phyloP scores from a whole-genome alignment of 176 grass and related monocot species.

The Urochloa ruziziensis region DNA sequence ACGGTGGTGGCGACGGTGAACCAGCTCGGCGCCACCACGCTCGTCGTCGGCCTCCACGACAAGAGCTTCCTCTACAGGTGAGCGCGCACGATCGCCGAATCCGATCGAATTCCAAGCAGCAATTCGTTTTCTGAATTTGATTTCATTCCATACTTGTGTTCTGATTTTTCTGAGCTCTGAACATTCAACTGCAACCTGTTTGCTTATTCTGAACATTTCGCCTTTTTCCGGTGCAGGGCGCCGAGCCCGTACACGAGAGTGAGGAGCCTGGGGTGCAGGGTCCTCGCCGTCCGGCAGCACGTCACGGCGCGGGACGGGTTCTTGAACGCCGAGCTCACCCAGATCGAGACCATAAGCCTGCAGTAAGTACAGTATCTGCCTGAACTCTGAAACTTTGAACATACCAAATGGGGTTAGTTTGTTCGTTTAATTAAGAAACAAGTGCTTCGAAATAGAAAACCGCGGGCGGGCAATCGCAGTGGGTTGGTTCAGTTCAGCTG shows the following conservation, averaged over 20 bases:
- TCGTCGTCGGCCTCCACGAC: conserved; percentile 84
- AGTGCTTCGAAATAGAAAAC: not conserved
- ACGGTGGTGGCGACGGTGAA: conserved; percentile 63
- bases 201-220: not conserved
- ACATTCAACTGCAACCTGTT: not conserved
- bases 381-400: not conserved
- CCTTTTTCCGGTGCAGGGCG: conserved; percentile 35
- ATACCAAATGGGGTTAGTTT: not conserved
- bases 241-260: conserved; percentile 29
- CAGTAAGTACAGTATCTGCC: conserved; percentile 37
- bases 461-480: not conserved
- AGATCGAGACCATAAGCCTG: conserved; percentile 69
- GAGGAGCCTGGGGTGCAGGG: conserved; percentile 67
- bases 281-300: conserved; percentile 71
- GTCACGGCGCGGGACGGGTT: conserved; percentile 36
- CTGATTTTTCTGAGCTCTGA: not conserved
- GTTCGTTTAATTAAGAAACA: not conserved
- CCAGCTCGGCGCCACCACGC: conserved; percentile 65
- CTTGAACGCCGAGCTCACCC: conserved; percentile 77
- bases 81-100: not conserved
- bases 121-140: not conserved
- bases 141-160: not conserved
- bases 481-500: conserved; percentile 5
- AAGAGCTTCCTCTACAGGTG: conserved; percentile 86
- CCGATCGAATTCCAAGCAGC: not conserved